phyloP scores from a whole-genome alignment of 176 grass and related monocot genomes.

The Coix lacrymajobi region DNA sequence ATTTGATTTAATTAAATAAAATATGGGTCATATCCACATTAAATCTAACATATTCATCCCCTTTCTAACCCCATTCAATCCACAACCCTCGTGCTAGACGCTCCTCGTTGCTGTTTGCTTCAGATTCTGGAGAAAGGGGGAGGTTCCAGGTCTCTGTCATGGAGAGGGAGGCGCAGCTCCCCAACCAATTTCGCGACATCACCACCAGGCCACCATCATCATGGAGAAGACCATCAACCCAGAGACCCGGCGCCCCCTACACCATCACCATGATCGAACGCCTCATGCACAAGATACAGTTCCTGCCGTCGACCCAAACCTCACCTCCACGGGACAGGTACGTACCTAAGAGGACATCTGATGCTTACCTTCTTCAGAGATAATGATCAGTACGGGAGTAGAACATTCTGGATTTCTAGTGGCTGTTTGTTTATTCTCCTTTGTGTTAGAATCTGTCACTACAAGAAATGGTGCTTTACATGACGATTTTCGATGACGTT shows the following conservation, averaged over 20 bases:
- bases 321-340: conserved; percentile 69
- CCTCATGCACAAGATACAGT: conserved; percentile 90
- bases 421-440: not conserved
- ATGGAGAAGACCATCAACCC: conserved; percentile 95
- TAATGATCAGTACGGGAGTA: not conserved
- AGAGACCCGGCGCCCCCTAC: conserved; percentile 72
- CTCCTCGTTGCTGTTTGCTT: not conserved
- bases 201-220: conserved; percentile 88
- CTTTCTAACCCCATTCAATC: not conserved
- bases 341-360: no score
- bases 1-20: no score
- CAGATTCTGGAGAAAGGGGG: conserved; percentile 91
- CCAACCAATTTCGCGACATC: conserved; percentile 84
- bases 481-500: no score
- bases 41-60: no score
- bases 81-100: not conserved
- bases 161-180: conserved; percentile 82
- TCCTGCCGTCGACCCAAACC: conserved; percentile 64
- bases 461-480: no score
- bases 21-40: no score
- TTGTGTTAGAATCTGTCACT: not conserved
- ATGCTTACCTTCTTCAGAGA: not conserved
- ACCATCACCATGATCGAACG: conserved; percentile 94
- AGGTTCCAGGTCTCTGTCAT: conserved; percentile 95
- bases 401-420: not conserved